Conservation (phyloP, 352 stramenopile species). For the Aphanomyces stellatus region DNA sequence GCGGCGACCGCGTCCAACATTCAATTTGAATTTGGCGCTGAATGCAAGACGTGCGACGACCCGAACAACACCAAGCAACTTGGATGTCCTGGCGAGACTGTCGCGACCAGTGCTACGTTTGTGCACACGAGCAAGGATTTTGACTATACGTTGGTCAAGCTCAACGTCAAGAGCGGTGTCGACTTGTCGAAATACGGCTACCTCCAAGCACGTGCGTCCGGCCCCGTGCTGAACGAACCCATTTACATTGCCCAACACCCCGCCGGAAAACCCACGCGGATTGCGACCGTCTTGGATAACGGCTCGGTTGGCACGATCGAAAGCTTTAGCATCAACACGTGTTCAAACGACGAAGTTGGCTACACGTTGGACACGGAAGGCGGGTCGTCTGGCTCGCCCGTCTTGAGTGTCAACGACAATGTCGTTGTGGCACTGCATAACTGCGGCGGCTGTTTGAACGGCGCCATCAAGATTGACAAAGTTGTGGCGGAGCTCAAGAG, state of each 20-base stretch:
- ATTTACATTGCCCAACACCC: slow-evolving; percentile 50
- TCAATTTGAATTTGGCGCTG: slow-evolving; percentile 58
- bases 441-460: slow-evolving; percentile 69
- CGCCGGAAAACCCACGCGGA: slow-evolving; percentile 49
- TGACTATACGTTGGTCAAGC: slow-evolving; percentile 55
- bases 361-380: slow-evolving; percentile 66
- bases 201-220: slow-evolving; percentile 34
- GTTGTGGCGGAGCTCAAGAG: slow-evolving; percentile 40
- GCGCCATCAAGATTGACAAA: slow-evolving; percentile 55
- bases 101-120: slow-evolving; percentile 34
- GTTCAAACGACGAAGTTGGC: slow-evolving; percentile 40
- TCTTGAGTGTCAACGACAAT: slow-evolving; percentile 52
- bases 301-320: slow-evolving; percentile 31
- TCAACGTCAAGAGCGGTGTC: slow-evolving; percentile 35
- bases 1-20: slow-evolving; percentile 41
- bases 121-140: slow-evolving; percentile 35
- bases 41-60: slow-evolving; percentile 30
- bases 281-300: slow-evolving; percentile 40
- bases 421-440: slow-evolving; percentile 58
- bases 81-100: slow-evolving; percentile 32
- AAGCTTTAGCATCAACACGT: slow-evolving; percentile 35
- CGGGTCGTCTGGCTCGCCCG: slow-evolving; percentile 58
- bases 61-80: slow-evolving; percentile 27
- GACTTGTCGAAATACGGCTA: slow-evolving; percentile 42
- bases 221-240: slow-evolving; percentile 29